phyloP scores from a whole-genome alignment of 257 asterid genomes.

The Ehretia macrophylla region DNA sequence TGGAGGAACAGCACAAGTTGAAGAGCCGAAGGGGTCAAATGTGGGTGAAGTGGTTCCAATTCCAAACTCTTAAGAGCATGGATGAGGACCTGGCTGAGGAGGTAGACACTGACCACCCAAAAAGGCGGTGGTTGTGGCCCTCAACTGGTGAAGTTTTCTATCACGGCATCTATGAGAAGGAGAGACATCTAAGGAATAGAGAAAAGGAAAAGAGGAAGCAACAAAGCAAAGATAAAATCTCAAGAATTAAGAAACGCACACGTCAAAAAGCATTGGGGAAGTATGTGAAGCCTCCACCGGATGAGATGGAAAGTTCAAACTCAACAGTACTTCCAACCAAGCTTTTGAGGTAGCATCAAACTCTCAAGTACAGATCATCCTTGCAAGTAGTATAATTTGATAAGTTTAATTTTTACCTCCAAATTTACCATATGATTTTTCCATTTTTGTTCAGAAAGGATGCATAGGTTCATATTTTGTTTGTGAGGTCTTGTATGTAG shows the following conservation, averaged over 20 bases:
- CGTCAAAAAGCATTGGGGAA: conserved; percentile 78
- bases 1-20: conserved; percentile 74
- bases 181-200: conserved; percentile 43
- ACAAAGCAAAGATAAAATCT: conserved; percentile 68
- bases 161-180: conserved; percentile 75
- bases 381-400: conserved; percentile 19
- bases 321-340: conserved; percentile 23
- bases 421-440: conserved; percentile 16
- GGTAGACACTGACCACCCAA: conserved; percentile 53
- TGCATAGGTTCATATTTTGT: conserved; percentile 36
- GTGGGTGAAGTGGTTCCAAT: conserved; percentile 92
- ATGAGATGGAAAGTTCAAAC: conserved; percentile 34
- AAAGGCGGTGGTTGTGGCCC: conserved; percentile 81
- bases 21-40: conserved; percentile 65
- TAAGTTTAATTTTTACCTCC: conserved; percentile 6
- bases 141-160: conserved; percentile 83
- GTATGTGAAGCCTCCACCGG: conserved; percentile 73
- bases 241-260: conserved; percentile 58
- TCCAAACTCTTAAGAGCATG: conserved; percentile 69
- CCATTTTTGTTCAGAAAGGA: conserved; percentile 37
- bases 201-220: conserved; percentile 71
- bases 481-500: conserved; percentile 31
- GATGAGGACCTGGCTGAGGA: conserved; percentile 95
- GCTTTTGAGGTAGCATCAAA: conserved; percentile 31
- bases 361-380: neutral